Conservation (phyloP, 2,329 filamentous ascomycete genomes). For the Colletotrichum salicis region DNA sequence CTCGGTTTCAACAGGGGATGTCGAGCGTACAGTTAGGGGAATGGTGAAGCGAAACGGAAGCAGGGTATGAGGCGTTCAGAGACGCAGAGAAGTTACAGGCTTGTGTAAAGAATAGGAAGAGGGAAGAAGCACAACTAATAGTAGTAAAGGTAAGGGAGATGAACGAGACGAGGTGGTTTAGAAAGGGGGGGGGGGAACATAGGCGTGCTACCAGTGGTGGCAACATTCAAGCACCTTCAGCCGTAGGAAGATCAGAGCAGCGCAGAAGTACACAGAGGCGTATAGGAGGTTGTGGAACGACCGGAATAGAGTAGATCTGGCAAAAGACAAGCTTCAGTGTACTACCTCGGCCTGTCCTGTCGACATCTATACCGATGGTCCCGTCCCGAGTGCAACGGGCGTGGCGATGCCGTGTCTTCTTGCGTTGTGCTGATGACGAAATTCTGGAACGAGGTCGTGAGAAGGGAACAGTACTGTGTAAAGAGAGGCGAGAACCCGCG, state of each 20-base stretch:
- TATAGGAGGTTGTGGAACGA: not conserved
- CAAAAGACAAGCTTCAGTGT: not conserved
- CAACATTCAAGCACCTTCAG: constrained; percentile 18
- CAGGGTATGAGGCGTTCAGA: not conserved
- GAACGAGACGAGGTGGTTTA: constrained; percentile 3
- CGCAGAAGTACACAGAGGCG: constrained; percentile 1
- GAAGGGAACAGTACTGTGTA: not conserved
- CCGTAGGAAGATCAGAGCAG: constrained; percentile 3
- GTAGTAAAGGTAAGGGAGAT: not conserved
- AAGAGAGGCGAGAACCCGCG: constrained; percentile 1
- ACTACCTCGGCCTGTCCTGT: not conserved
- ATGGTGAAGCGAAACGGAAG: not conserved
- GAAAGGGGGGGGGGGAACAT: not conserved
- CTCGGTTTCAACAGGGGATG: not conserved
- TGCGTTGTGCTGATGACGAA: not conserved
- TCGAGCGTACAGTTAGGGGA: not conserved
- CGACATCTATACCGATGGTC: not conserved
- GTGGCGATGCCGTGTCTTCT: not conserved
- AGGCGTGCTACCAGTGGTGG: constrained; percentile 24
- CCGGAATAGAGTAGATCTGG: constrained; percentile 3
- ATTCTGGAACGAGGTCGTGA: not conserved
- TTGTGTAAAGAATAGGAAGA: not conserved
- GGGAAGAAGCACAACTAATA: not conserved
- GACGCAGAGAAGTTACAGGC: not conserved
- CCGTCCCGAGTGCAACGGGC: not conserved